Base-by-base conservation (phyloP, 495 filamentous ascomycete genomes). In the Penicillium longicatenatum region DNA sequence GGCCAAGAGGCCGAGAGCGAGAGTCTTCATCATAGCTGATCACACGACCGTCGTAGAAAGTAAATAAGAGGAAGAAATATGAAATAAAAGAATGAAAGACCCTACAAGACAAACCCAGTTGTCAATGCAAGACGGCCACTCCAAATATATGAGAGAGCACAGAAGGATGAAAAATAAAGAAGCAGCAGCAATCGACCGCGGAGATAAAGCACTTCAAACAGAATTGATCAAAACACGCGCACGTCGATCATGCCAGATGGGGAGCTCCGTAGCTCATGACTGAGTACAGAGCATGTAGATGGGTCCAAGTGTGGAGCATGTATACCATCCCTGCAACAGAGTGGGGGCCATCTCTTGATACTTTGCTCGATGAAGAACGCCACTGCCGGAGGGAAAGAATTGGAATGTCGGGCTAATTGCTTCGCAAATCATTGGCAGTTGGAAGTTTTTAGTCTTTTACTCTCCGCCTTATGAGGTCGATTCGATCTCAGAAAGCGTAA, bases 1-100 rank as follows among this genome's bases (percentile, higher is more conserved):
- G 63, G 69, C 70, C 66, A 74, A 50, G 2, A 73, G 70, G 66
- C 64, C 67, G 39, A 74, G 54, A 17, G 65, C 58, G 52, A 70
- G 48, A 3, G 54, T 41, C 57, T 71, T 74, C 24, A 71, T 54
- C 70, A 76, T 74, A 30, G 35, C 50, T 22, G 19, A n/a, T 12
- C 42, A 35, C 35, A 16, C 22, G 20, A 30, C 3, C 9, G 30
- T 22, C 54, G 17, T 12, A 33, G 39, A 24, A 17, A 37, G 29
- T 33, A 21, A 41, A 58, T 22, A 24, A 29, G 11, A 24, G 24
- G 11, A 43, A 37, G n/a, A 50, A 43, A 50, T 33, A 46, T 5
- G 24, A 22, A 44, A 11, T 42, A 57, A 22, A 10, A 42, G 39
- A 14, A 42, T 33, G 54, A 48, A 14, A 22, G 22, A 30, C 3